Base-by-base conservation (phyloP, 2,329 filamentous ascomycete species). In the Talaromyces verruculosus region DNA sequence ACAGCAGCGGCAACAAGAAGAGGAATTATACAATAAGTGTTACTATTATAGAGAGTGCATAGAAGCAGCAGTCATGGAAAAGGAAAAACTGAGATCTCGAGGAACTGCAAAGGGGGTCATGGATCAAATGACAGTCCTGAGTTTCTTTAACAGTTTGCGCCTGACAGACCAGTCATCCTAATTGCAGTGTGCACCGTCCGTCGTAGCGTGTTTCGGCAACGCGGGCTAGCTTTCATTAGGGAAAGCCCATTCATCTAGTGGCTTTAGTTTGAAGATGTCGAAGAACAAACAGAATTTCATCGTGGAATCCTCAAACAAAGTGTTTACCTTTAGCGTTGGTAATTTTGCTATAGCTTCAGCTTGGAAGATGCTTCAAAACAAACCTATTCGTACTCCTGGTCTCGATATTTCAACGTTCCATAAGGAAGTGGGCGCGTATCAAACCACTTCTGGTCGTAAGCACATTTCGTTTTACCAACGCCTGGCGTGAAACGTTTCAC, bases 191-290 rank as follows among this genome's bases (percentile, higher is more conserved):
- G 61, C n/a, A 61, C 43, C 28, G 25, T 39, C 33, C 15, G 60
- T 19, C 61, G 47, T 63, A 63, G 61, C 61, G 61, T 63, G 61
- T 63, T 63, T 63, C 61, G 61, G 35, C 47, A 63, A 37, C 45
- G 22, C 47, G 37, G 61, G 35, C 61, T 63, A 63, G 28, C 33
- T 25, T 39, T 25, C 13, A 19, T 53, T 39, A 8, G 33, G 45
- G 45, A 33, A 61, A 39, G 51, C 51, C 30, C 17, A 7, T 10
- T 51, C 15, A 51, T 1, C 15, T 28, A 53, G 28, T 49, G 45
- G 17, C 13, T 49, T 28, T 49, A 49, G 19, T 7, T 53, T 11
- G 13, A 53, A 33, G 7, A 30, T 30, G 25, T 53, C 49, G 15
- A 51, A 28, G 47, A 51, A 51, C 47, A 51, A 30, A 51, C 49